Percentiles rank a stretch among this genome's conserved stretches.
Evolutionary conservation across 2,329 filamentous ascomycete species (phyloP).

Genomic region (Talaromyces sp.): DNA sequence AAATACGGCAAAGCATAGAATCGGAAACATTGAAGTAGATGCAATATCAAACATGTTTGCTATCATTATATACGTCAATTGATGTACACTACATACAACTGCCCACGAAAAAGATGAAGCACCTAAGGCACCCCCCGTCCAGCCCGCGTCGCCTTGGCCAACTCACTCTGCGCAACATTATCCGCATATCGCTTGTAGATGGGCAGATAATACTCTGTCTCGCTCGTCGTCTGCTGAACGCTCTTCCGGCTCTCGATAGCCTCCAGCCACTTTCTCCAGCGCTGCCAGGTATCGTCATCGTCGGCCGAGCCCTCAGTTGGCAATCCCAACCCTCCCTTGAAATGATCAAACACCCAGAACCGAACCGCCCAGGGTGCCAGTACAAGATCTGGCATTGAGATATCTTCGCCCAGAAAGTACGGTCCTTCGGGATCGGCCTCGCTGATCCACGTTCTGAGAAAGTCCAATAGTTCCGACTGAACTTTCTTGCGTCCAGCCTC

Average conservation of each 20-base stretch:
- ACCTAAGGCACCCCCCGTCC: constrained; percentile 56
- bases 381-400: constrained; percentile 64
- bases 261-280: constrained; percentile 60
- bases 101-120: neutral
- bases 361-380: constrained; percentile 68
- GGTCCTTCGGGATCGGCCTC: constrained; percentile 59
- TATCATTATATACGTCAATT: neutral
- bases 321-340: constrained; percentile 56
- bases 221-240: constrained; percentile 62
- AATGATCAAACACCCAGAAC: constrained; percentile 69
- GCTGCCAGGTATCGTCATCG: constrained; percentile 54
- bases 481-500: constrained; percentile 43
- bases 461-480: constrained; percentile 51
- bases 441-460: constrained; percentile 54
- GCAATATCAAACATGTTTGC: neutral
- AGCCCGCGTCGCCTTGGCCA: constrained; percentile 57
- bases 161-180: constrained; percentile 56
- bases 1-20: constrained; percentile 55
- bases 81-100: neutral
- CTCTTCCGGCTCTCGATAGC: constrained; percentile 57
- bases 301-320: constrained; percentile 43
- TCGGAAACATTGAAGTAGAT: neutral
- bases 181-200: constrained; percentile 65
- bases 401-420: constrained; percentile 59
- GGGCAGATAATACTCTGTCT: constrained; percentile 59